phyloP scores from a whole-genome alignment of 306 rosid genomes.

The Prunus mira region DNA sequence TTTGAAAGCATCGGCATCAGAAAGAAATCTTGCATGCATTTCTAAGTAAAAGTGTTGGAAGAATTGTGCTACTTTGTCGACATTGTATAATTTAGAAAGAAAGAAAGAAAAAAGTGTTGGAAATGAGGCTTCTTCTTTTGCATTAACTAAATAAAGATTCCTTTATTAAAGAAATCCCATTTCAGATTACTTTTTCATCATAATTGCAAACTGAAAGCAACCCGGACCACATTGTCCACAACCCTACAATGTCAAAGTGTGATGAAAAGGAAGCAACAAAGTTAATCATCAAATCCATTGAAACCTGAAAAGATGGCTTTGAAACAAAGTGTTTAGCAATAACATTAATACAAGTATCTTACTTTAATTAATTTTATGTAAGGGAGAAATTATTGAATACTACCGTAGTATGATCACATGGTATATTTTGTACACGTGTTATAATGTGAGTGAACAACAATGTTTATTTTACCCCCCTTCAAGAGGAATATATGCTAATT shows the following conservation, averaged over 20 bases:
- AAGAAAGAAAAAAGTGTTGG: constrained; percentile 34
- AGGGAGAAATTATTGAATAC: too few relatives aligned
- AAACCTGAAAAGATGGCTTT: constrained; percentile 51
- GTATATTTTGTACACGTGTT: too few relatives aligned
- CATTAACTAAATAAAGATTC: constrained; percentile 41
- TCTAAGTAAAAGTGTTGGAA: constrained; percentile 31
- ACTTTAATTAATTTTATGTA: constrained; percentile 16
- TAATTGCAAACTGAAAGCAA: constrained; percentile 33
- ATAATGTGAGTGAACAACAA: too few relatives aligned
- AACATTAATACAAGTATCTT: constrained; percentile 29
- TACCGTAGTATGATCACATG: fast-evolving
- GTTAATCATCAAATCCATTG: constrained; percentile 34
- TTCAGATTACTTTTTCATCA: constrained; percentile 13
- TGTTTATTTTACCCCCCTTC: too few relatives aligned
- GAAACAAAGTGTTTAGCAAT: constrained; percentile 39
- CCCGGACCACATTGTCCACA: constrained; percentile 18
- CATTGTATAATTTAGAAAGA: constrained; percentile 32
- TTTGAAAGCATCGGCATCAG: constrained; percentile 29
- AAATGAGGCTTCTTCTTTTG: constrained; percentile 36
- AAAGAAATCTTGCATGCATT: constrained; percentile 40
- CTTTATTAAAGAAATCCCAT: constrained; percentile 43
- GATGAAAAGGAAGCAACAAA: constrained; percentile 32
- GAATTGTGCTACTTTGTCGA: constrained; percentile 41
- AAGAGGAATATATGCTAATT: constrained; percentile 19
- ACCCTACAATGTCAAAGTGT: constrained; percentile 7